These are phyloP conservation scores for Papiliotrema terrestris DNA, from an alignment of 1,284 basidiomycete species.

Conservation along the genomic window DNA sequence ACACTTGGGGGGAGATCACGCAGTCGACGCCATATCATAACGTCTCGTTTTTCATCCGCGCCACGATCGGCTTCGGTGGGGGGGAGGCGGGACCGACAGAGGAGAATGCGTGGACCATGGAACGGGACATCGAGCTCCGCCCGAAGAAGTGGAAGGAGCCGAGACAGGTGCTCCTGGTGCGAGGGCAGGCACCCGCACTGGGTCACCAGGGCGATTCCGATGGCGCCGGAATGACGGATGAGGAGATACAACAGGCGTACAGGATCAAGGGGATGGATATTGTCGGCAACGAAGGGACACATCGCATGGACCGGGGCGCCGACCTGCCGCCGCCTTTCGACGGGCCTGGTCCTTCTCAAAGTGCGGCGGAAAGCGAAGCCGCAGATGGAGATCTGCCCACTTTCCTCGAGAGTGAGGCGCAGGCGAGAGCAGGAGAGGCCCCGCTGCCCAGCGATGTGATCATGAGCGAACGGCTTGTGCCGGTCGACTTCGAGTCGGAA, in stretches of 20 bases:
- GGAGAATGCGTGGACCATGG: conserved; percentile 24
- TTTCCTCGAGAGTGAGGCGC: conserved; percentile 39
- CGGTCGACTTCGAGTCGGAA: conserved; percentile 21
- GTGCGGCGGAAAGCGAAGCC: background rate
- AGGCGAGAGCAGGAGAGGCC: conserved; percentile 33
- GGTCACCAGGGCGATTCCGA: background rate
- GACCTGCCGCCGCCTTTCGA: conserved; percentile 43
- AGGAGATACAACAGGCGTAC: conserved; percentile 41
- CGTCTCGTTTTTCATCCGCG: conserved; percentile 38
- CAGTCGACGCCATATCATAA: conserved; percentile 34
- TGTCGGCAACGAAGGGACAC: conserved; percentile 42
- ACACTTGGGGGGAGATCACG: conserved; percentile 42
- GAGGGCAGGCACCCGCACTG: conserved; percentile 11
- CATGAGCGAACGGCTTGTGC: conserved; percentile 21
- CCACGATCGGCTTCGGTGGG: conserved; percentile 40
- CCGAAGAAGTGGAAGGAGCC: conserved; percentile 39
- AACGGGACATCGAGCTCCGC: conserved; percentile 27
- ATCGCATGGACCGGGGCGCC: background rate
- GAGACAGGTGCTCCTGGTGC: conserved; percentile 25
- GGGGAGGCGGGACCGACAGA: conserved; percentile 9
- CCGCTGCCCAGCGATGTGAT: conserved; percentile 16
- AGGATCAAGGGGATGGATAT: conserved; percentile 45
- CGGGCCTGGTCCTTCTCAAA: conserved; percentile 4
- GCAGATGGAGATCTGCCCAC: conserved; percentile 25
- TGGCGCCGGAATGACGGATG: conserved; percentile 15